Percentiles rank a stretch among this genome's conserved stretches.
phyloP scores from a whole-genome alignment of 495 filamentous ascomycete species.

The Penicillium tannophilum region DNA sequence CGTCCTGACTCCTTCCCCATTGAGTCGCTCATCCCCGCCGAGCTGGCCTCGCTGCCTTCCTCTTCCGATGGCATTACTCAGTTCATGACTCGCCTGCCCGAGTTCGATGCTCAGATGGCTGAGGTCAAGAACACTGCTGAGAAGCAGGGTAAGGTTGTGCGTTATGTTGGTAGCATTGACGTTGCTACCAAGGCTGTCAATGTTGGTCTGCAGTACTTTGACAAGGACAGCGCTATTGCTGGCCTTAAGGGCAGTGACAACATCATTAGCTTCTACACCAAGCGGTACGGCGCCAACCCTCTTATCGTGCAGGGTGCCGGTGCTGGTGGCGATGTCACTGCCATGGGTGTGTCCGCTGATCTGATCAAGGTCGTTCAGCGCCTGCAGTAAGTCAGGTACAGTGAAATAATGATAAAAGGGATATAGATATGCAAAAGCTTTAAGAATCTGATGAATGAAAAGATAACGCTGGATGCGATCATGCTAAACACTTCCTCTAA shows the following conservation, averaged over 20 bases:
- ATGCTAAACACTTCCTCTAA: neutral
- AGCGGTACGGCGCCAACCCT: conserved; percentile 86
- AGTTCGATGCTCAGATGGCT: conserved; percentile 84
- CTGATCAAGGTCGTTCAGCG: conserved; percentile 77
- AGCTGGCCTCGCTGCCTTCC: conserved; percentile 71
- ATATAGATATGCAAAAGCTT: conserved; percentile 11
- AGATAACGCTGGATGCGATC: neutral
- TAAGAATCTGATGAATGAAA: conserved; percentile 9
- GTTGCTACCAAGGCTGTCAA: conserved; percentile 72
- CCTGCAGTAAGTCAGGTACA: conserved; percentile 25
- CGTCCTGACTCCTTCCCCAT: conserved; percentile 85
- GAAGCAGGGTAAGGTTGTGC: conserved; percentile 84
- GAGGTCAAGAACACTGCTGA: conserved; percentile 74
- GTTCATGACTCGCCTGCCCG: conserved; percentile 74
- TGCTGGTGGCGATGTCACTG: conserved; percentile 92
- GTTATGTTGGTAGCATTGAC: conserved; percentile 93
- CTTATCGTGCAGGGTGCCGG: conserved; percentile 94
- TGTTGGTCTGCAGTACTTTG: conserved; percentile 87
- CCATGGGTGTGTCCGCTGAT: conserved; percentile 92
- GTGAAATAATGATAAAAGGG: conserved; percentile 15
- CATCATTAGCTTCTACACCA: conserved; percentile 96
- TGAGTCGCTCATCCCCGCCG: conserved; percentile 83
- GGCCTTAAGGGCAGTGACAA: conserved; percentile 95
- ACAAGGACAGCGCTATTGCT: conserved; percentile 81
- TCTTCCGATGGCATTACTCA: conserved; percentile 63